Conservation (phyloP, 139 green algal genomes). For the Eudorina sp. region DNA sequence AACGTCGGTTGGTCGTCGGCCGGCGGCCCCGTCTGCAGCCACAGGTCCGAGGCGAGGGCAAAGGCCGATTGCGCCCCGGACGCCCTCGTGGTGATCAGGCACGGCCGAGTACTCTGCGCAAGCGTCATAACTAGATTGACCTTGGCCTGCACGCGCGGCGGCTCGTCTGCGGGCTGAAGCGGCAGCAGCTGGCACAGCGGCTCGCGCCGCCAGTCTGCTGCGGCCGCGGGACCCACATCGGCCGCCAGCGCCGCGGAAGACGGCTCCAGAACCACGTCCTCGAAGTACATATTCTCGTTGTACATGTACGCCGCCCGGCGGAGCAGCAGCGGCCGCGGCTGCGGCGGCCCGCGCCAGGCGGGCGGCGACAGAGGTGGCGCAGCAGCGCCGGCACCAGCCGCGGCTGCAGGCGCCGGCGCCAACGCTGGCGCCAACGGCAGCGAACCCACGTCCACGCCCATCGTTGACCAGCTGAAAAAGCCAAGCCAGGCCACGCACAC, state of each 20-base stretch:
- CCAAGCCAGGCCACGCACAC: neutral
- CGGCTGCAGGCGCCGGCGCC: no score
- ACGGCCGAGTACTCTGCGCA: no score
- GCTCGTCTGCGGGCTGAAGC: neutral
- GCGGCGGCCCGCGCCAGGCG: neutral
- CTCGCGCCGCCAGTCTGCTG: slow-evolving; percentile 3
- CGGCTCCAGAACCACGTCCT: neutral
- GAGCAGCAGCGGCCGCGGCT: neutral
- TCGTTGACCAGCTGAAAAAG: neutral
- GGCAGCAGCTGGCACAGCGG: slow-evolving; percentile 18
- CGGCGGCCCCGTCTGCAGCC: neutral
- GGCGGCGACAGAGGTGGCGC: neutral
- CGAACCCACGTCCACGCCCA: no score
- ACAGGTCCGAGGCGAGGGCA: no score
- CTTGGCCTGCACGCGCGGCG: neutral
- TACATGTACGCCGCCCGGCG: neutral
- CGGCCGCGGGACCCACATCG: no score
- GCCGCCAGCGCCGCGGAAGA: no score
- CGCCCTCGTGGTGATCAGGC: no score
- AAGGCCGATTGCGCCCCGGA: no score
- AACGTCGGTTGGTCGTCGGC: neutral
- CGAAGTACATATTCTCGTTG: neutral
- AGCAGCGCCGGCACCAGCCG: neutral
- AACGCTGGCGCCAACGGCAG: no score
- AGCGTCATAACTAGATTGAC: no score